Base-by-base conservation (phyloP, 495 filamentous ascomycete species). In the Aspergillus leporis region DNA sequence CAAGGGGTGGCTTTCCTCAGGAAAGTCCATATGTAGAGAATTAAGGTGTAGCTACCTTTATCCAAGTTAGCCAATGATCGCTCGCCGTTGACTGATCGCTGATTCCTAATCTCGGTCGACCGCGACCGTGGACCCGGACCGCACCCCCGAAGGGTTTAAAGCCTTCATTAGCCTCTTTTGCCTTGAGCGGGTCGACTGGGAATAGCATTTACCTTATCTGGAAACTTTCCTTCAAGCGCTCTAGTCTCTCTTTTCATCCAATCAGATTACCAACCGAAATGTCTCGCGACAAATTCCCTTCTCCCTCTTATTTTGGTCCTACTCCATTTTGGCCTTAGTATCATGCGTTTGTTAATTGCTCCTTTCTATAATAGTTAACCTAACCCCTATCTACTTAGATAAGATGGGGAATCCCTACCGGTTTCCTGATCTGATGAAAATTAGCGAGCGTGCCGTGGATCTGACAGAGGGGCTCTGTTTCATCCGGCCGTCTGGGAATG, bases 381-480 rank as follows among this genome's bases (percentile, higher is more conserved):
- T 16, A 12, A 22, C 34, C 55, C 19, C 51, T 21, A 47, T 47
- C 19, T 40, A 40, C 36, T 28, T 28, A n/a, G 43, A 47, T 47
- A 47, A 47, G 18, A 47, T 47, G 19, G 21, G 19, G 40, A 7
- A 3, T 21, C 30, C 30, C 32, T 41, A 41, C 38, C 38, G 38
- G 38, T 30, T 63, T 56, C 61, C 61, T n/a, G 8, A 50, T 64
- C 0, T 51, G 61, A 58, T 55, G 38, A 64, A 58, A 58, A 58
- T 51, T 51, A 58, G 47, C 56, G 47, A 51, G 41, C 52, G 30
- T 50, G 55, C 25, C 46, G 48, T 25, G n/a, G 28, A 40, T n/a
- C 46, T 58, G 45, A 58, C 21, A n/a, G 31, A 21, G 18, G 14
- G 30, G 22, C 16, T 36, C 23, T 28, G 46, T 58, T 43, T 51